Evolutionary conservation across 805 yeast species (phyloP).

Genomic region (Hanseniaspora lindneri): DNA sequence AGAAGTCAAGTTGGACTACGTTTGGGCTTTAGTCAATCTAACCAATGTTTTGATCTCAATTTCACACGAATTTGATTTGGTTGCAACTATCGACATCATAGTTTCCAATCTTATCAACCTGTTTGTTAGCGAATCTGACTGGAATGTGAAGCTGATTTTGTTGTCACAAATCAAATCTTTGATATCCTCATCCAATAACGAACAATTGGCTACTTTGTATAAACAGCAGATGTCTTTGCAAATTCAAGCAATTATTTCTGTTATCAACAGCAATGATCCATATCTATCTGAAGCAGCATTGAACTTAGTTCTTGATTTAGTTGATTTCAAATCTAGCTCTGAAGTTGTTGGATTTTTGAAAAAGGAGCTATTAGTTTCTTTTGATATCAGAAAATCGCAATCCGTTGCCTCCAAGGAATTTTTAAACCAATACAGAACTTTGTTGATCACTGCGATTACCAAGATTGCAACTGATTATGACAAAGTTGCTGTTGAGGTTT

Average conservation of each 20-base stretch:
- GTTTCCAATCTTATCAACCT: conserved; percentile 79
- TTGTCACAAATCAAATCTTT: conserved; percentile 28
- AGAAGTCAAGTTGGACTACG: conserved; percentile 76
- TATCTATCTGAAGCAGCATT: conserved; percentile 27
- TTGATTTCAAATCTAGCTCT: conserved; percentile 80
- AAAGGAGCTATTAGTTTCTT: conserved; percentile 73
- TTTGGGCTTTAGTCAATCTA: conserved; percentile 58
- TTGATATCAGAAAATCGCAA: conserved; percentile 45
- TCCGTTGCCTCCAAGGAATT: conserved; percentile 48
- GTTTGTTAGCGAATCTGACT: conserved; percentile 87
- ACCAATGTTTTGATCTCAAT: conserved; percentile 49
- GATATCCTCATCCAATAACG: conserved; percentile 9
- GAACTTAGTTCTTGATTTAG: conserved; percentile 66
- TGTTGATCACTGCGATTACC: conserved; percentile 78
- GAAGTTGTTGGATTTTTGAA: conserved; percentile 84
- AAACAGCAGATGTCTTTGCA: conserved; percentile 14
- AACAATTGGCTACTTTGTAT: conserved; percentile 13
- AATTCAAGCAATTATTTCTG: conserved; percentile 52
- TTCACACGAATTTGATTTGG: conserved; percentile 45
- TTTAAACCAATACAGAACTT: conserved; percentile 64
- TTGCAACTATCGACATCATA: conserved; percentile 13
- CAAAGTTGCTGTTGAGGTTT: conserved; percentile 85
- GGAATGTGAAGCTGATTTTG: conserved; percentile 85
- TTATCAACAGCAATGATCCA: conserved; percentile 32
- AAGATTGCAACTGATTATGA: conserved; percentile 75